Base-by-base conservation (phyloP, 208 protist species). In the Crithidia brevicula region DNA sequence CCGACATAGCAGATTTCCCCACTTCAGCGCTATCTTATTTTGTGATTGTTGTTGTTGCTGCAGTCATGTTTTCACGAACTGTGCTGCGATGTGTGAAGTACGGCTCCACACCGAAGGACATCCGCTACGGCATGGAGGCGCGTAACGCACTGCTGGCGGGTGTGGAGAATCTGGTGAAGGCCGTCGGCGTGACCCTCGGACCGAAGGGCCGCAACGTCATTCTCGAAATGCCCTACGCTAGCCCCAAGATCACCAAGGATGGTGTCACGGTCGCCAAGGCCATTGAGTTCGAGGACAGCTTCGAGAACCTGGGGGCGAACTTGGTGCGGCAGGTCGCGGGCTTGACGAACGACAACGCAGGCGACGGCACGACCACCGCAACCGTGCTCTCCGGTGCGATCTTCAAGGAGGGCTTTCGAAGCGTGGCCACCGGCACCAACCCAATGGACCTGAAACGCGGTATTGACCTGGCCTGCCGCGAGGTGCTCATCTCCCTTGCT, bases 171-270 rank as follows among this genome's bases (percentile, higher is more conserved):
- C 86, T 99, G 2, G 97, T 98, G 4, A 94, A 97, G 53, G 98
- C 98, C 7, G 98, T 99, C 10, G 88, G 96, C 42, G 94, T 98
- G 25, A 99, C 98, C 18, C 91, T 99, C 18, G 99, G 99, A 9
- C 99, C 99, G 50, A 99, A 98, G 82, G 98, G 98, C 23, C 86
- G 98, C 58, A 99, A 99, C 74, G 98, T 99, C 1, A 94, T 99
- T 27, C 90, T 99, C 6, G 98, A 99, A 67, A 98, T 99, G 88
- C 80, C 91, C 30, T 99, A 98, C 82, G 98, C 98, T 31, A 73
- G 91, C 38, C 99, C 99, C 28, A 99, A 99, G 69, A 99, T 99
- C 84, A 99, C 99, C 45, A 99, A 99, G 88, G 99, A 99, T 68
- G 99, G 99, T 82, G 99, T 99, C 18, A 99, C 99, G 23, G 99